phyloP scores from a whole-genome alignment of 164 flowering plant genomes.

The Vitis rotundifolia region DNA sequence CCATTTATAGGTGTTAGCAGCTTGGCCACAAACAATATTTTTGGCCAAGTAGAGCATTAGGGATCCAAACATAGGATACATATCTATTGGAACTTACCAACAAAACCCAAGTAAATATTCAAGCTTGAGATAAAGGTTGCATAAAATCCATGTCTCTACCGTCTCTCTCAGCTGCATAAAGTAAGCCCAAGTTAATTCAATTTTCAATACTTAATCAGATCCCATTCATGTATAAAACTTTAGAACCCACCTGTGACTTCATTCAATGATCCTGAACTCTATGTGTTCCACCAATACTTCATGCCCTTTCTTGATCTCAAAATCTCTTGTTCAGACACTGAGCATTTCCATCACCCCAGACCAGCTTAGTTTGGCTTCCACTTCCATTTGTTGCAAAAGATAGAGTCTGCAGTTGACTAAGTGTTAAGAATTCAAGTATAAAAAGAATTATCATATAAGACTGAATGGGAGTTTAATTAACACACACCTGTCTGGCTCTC shows the following conservation, averaged over 20 bases:
- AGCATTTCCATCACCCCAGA: constrained; percentile 55
- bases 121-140: neutral
- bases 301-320: constrained; percentile 5
- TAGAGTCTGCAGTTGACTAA: constrained; percentile 49
- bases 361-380: constrained; percentile 78
- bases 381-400: constrained; percentile 58
- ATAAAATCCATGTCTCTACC: neutral
- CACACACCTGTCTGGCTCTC: constrained; percentile 72
- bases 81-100: neutral
- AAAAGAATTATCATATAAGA: neutral
- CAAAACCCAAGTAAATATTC: neutral
- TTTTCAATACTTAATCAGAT: neutral
- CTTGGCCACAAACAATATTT: constrained; percentile 2
- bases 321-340: constrained; percentile 29
- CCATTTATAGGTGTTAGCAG: neutral
- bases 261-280: neutral
- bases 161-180: neutral
- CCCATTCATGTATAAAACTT: neutral
- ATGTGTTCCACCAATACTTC: neutral
- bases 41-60: neutral
- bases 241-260: constrained; percentile 13
- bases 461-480: neutral
- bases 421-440: neutral
- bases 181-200: neutral
- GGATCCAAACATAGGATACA: neutral